Evolutionary conservation across 2,329 filamentous ascomycete genomes (phyloP), one percentile per base, ranked within the genome.

Genomic region (Talaromyces sp.): DNA sequence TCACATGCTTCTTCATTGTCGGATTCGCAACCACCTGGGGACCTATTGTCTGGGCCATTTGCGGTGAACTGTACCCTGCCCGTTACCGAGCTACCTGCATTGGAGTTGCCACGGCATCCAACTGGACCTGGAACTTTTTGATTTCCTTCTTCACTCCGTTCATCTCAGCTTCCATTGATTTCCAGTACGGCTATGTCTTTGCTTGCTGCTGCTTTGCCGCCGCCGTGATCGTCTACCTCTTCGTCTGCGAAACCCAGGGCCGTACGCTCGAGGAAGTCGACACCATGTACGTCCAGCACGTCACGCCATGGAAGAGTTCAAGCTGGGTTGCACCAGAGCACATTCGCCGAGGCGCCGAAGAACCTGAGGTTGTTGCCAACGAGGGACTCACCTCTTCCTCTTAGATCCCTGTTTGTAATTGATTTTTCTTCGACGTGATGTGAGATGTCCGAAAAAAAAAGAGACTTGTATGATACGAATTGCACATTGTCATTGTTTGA

Each of bases 131-230:
- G 85, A 89, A 90, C 71, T 91, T 91, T 73, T 73, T 88, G 66
- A 78, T 89, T 63, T 84, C 83, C 0, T 92, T 92, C 79, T 91
- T 92, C 78, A 91, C 89, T 0, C 87, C 89, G 0, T 91, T 91
- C 72, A 91, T 92, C 69, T 88, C 85, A 1, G 76, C 77, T 0
- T 79, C 83, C 8, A 92, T 92, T 58, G 83, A 89, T 65, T 92
- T 88, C 73, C 80, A 80, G 19, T 91, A 91, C 69, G 89, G 89
- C 11, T 90, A 91, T 64, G 84, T 93, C 46, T 92, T 92, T 69
- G 88, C 88, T 0, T 85, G 79, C 1, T 91, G 87, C 69, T 89
- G 88, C 66, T 75, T 89, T 17, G 76, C 82, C 0, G 87, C 82
- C 0, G 82, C 84, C 0, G 62, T 84, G 0, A 72, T 91, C 11